Evolutionary conservation across 768 basidiomycete species (phyloP), one percentile per base, ranked within the genome.

Genomic region (Calocera viscosa): DNA sequence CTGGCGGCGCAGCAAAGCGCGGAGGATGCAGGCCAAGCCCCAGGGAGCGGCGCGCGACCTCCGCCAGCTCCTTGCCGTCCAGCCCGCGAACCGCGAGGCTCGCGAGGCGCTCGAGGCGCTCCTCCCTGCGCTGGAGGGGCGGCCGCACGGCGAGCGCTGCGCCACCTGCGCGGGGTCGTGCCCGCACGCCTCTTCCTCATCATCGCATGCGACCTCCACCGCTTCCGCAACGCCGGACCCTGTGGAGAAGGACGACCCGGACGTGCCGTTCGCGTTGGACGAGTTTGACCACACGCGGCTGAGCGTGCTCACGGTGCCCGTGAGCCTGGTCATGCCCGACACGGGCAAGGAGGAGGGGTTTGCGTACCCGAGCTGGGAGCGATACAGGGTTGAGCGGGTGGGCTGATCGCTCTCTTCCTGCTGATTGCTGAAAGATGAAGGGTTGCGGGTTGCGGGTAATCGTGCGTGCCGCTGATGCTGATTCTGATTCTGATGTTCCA

Each of bases 11-110:
- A 87, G 86, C 1, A 84, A 83, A 47, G 87, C 88, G 0, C 78
- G 85, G 49, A 82, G 79, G 69, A 86, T 87, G 82, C 79, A 84
- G 47, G 82, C 80, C 1, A 78, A 78, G 40, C 74, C 75, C 1
- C 80, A 83, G 22, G 87, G 84, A 12, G 87, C 88, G 86, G 86
- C 85, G 40, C 19, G 65, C 34, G 87, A 89, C 73, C 75, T 88
- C 16, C 83, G 84, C 19, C 81, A 83, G 3, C 81, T 84, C 5
- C 76, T 89, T 11, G 80, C 78, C 67, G 72, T 88, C 2, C 87
- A 88, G 67, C 86, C 87, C 0, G 77, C 77, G n/a, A 89, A 87
- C 72, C 67, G 74, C 0, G 87, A 89, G 72, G 88, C 87, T 0
- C 67, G 83, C 10, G 76, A 80, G 14, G 88, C 89, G 71, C 76